Conservation (phyloP, 2,329 filamentous ascomycete species). For the Helicocarpus griseus region DNA sequence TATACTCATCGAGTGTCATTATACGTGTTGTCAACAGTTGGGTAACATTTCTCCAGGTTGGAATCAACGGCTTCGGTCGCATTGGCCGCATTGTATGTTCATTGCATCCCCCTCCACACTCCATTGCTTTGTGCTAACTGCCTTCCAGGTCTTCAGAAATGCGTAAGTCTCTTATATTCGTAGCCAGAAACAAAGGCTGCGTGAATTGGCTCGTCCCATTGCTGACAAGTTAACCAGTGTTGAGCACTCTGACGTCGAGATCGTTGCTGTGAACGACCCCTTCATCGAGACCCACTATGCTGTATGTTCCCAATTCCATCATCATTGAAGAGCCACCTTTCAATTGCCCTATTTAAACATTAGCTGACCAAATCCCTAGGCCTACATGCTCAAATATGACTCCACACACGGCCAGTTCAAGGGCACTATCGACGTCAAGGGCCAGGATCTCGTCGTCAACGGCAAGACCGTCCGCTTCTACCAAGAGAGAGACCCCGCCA, state of each 20-base stretch:
- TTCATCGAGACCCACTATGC: constrained; percentile 98
- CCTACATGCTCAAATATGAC: constrained; percentile 99
- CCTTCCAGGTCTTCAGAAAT: constrained; percentile 76
- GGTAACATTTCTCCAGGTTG: constrained; percentile 57
- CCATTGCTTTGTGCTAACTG: constrained; percentile 17
- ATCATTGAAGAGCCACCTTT: background rate
- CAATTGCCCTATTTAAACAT: background rate
- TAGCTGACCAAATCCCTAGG: constrained; percentile 42
- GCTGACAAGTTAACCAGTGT: constrained; percentile 35
- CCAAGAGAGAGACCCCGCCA: constrained; percentile 77
- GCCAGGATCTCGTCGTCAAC: constrained; percentile 71
- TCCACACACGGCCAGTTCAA: constrained; percentile 95
- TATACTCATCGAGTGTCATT: background rate
- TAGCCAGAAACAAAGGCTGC: no score
- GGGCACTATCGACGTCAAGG: constrained; percentile 68
- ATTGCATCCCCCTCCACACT: background rate
- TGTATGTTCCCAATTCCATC: constrained; percentile 51
- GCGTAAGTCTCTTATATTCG: constrained; percentile 49
- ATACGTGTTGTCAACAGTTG: background rate
- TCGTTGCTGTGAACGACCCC: constrained; percentile 97
- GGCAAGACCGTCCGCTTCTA: constrained; percentile 95
- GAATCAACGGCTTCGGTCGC: constrained; percentile 99
- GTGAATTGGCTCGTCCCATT: no score
- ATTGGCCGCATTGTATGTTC: constrained; percentile 78
- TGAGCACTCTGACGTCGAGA: constrained; percentile 78